These are phyloP conservation scores for Friedmanniomyces endolithicus DNA, from an alignment of 495 filamentous ascomycete genomes.

Conservation along the genomic window DNA sequence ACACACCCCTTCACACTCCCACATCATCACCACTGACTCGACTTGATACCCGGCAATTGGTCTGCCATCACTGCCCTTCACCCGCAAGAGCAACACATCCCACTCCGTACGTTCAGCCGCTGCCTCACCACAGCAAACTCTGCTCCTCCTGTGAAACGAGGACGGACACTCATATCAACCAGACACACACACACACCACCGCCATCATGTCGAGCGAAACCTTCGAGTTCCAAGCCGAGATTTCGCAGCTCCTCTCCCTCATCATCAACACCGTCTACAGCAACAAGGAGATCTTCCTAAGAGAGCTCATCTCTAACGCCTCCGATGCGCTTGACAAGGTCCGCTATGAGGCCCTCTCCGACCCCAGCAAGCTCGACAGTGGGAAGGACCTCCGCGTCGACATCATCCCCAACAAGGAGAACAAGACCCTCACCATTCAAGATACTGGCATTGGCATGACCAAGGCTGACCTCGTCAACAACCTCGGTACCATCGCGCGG, in stretches of 20 bases:
- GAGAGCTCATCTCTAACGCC: constrained; percentile 94
- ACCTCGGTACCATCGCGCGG: constrained; percentile 96
- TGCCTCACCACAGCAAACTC: neutral
- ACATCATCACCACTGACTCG: neutral
- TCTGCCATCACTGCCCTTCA: neutral
- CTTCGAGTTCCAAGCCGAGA: constrained; percentile 99
- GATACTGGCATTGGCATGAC: constrained; percentile 99
- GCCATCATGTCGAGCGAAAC: constrained; percentile 73
- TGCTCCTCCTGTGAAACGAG: neutral
- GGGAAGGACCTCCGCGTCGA: constrained; percentile 96
- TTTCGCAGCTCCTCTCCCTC: constrained; percentile 96
- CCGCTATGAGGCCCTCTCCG: constrained; percentile 92
- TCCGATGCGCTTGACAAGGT: constrained; percentile 99
- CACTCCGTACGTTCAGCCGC: neutral
- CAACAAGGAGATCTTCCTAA: constrained; percentile 99
- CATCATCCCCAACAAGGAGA: constrained; percentile 92
- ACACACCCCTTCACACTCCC: neutral
- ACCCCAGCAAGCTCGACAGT: constrained; percentile 89
- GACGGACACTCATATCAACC: neutral
- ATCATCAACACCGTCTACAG: constrained; percentile 99
- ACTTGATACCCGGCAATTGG: neutral
- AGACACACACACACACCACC: constrained; percentile 14
- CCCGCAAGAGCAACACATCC: neutral
- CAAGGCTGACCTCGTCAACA: constrained; percentile 95
- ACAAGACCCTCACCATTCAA: constrained; percentile 90